Percentiles rank a stretch among this genome's conserved stretches.
phyloP scores from a whole-genome alignment of 2,329 filamentous ascomycete species.

The Aspergillus texensis region DNA sequence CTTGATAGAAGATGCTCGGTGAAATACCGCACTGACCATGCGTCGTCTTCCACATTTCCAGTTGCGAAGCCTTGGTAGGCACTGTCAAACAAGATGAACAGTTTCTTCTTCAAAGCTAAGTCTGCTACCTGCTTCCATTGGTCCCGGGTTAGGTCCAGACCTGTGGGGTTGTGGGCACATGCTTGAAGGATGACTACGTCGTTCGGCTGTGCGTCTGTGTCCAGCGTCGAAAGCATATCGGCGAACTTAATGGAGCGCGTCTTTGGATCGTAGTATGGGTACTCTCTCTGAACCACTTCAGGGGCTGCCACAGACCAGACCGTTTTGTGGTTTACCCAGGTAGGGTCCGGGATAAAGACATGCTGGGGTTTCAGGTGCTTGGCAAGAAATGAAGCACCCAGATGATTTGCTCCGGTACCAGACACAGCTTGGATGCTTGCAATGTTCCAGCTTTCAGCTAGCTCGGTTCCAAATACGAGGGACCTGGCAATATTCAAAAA shows the following conservation, averaged over 20 bases:
- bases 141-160: constrained; percentile 79
- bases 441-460: constrained; percentile 28
- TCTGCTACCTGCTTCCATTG: constrained; percentile 83
- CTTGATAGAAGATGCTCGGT: constrained; percentile 41
- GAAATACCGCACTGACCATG: constrained; percentile 82
- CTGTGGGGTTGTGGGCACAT: constrained; percentile 95
- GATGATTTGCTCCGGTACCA: constrained; percentile 85
- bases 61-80: constrained; percentile 94
- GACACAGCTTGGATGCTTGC: constrained; percentile 87
- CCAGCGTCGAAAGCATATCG: constrained; percentile 72
- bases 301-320: constrained; percentile 62
- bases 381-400: constrained; percentile 82
- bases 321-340: constrained; percentile 93
- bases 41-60: constrained; percentile 76
- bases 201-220: constrained; percentile 74
- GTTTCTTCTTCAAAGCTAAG: constrained; percentile 70
- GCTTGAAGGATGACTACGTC: constrained; percentile 86
- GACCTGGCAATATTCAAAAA: not conserved
- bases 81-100: constrained; percentile 91
- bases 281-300: constrained; percentile 60
- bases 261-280: constrained; percentile 80
- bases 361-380: constrained; percentile 71
- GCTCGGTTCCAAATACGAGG: not conserved
- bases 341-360: constrained; percentile 85
- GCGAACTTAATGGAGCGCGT: constrained; percentile 28